Conservation (phyloP, 2,329 filamentous ascomycete species). For the Colletotrichum somersetense region DNA sequence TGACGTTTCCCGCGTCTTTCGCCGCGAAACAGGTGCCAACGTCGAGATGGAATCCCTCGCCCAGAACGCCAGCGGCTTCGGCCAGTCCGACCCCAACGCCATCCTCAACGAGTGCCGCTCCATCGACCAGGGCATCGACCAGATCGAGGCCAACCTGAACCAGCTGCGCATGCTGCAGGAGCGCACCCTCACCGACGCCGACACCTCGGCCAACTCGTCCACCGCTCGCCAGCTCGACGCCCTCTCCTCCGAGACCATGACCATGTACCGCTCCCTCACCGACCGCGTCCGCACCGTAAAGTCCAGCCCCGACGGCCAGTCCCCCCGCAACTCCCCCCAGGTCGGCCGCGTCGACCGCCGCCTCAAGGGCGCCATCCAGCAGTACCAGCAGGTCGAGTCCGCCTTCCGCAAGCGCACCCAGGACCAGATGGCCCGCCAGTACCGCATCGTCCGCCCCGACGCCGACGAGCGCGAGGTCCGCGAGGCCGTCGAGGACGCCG, state of each 20-base stretch:
- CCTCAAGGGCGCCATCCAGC: slow-evolving; percentile 83
- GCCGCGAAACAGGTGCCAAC: slow-evolving; percentile 55
- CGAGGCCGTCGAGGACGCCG: slow-evolving; percentile 79
- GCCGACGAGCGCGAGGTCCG: slow-evolving; percentile 83
- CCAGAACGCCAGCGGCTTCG: slow-evolving; percentile 63
- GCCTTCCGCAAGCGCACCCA: slow-evolving; percentile 84
- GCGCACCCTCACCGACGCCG: slow-evolving; percentile 79
- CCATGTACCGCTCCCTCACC: slow-evolving; percentile 82
- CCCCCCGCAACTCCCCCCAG: slow-evolving; percentile 81
- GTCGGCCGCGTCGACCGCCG: slow-evolving; percentile 84
- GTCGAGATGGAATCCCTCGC: slow-evolving; percentile 80
- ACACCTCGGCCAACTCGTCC: slow-evolving; percentile 75
- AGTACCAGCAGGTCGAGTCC: slow-evolving; percentile 84
- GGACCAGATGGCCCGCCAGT: slow-evolving; percentile 89
- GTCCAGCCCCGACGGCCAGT: slow-evolving; percentile 80
- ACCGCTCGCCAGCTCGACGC: slow-evolving; percentile 78
- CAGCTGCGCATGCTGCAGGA: slow-evolving; percentile 79
- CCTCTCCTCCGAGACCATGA: slow-evolving; percentile 84
- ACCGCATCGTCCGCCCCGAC: slow-evolving; percentile 88
- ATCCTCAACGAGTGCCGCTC: slow-evolving; percentile 88
- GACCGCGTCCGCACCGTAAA: slow-evolving; percentile 86
- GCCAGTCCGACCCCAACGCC: slow-evolving; percentile 73
- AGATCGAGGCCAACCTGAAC: slow-evolving; percentile 78
- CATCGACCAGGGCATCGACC: slow-evolving; percentile 81
- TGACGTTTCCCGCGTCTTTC: slow-evolving; percentile 18